These are phyloP conservation scores for Pseudopithomyces maydicus DNA, from an alignment of 2,329 filamentous ascomycete genomes.

Conservation along the genomic window DNA sequence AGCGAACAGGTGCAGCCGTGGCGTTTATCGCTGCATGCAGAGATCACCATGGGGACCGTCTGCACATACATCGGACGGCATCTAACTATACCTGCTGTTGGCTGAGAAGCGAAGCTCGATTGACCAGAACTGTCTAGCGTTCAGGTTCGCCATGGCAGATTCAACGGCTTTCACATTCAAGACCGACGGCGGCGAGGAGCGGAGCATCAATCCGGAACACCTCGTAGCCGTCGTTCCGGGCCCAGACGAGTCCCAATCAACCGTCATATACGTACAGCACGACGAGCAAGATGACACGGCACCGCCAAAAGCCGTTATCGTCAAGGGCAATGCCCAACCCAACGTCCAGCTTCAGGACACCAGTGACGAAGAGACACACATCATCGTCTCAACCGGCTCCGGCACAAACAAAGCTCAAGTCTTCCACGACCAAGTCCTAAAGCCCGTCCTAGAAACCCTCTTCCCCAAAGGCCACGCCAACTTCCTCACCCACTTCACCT, in stretches of 20 bases:
- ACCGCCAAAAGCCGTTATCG: conserved; percentile 24
- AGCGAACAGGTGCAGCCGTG: neutral
- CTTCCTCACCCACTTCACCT: conserved; percentile 66
- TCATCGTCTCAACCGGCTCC: conserved; percentile 53
- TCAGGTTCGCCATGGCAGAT: conserved; percentile 7
- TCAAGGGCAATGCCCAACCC: conserved; percentile 20
- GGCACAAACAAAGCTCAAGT: conserved; percentile 47
- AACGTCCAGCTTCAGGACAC: conserved; percentile 10
- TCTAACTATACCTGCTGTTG: neutral
- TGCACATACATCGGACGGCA: neutral
- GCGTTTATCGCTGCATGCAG: conserved; percentile 1
- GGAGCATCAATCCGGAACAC: conserved; percentile 14
- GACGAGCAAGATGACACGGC: conserved; percentile 10
- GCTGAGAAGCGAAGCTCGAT: neutral
- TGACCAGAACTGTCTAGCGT: neutral
- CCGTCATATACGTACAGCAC: conserved; percentile 18
- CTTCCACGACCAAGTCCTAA: conserved; percentile 47
- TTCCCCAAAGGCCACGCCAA: conserved; percentile 34
- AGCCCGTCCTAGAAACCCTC: conserved; percentile 50
- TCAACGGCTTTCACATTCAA: conserved; percentile 14
- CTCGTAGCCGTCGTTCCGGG: conserved; percentile 16
- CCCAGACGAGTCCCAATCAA: conserved; percentile 10
- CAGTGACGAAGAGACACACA: conserved; percentile 40
- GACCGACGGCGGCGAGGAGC: conserved; percentile 12
- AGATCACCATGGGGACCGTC: neutral